Conservation (phyloP, 768 basidiomycete genomes). For the Clavulina sp. region DNA sequence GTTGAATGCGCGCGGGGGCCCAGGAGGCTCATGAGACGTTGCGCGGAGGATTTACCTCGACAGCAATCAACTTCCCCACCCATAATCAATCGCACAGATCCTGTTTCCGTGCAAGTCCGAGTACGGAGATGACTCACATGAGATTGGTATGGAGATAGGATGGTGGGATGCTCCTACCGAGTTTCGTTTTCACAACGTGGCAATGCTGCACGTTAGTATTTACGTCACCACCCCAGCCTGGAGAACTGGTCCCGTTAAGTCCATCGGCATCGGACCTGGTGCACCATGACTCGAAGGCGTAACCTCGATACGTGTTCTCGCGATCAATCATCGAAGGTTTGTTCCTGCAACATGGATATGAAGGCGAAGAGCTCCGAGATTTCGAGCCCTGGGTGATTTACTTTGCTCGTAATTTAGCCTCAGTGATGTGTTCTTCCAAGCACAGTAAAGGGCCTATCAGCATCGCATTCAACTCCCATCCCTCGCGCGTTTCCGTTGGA, state of each 20-base stretch:
- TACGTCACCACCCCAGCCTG: slow-evolving; percentile 64
- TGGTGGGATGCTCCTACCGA: too few species aligned
- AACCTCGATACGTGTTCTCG: slow-evolving; percentile 61
- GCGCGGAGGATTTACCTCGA: slow-evolving; percentile 35
- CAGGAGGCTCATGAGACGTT: too few species aligned
- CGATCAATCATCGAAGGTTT: slow-evolving; percentile 46
- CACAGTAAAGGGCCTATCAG: slow-evolving; percentile 47
- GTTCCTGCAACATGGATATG: slow-evolving; percentile 28
- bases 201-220: slow-evolving; percentile 88
- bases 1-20: background rate
- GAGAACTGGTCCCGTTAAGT: slow-evolving; percentile 16
- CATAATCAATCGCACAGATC: slow-evolving; percentile 52
- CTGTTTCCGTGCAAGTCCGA: too few species aligned
- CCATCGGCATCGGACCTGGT: slow-evolving; percentile 25
- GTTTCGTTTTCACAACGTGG: slow-evolving; percentile 69
- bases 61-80: slow-evolving; percentile 90
- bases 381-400: slow-evolving; percentile 19
- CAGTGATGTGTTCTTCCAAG: slow-evolving; percentile 51
- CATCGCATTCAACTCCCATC: slow-evolving; percentile 78
- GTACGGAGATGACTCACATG: too few species aligned
- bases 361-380: background rate
- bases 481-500: slow-evolving; percentile 66
- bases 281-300: slow-evolving; percentile 80
- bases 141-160: too few species aligned
- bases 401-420: slow-evolving; percentile 46